Evolutionary conservation across 768 basidiomycete species (phyloP).

Genomic region (Auriculariales sp.): DNA sequence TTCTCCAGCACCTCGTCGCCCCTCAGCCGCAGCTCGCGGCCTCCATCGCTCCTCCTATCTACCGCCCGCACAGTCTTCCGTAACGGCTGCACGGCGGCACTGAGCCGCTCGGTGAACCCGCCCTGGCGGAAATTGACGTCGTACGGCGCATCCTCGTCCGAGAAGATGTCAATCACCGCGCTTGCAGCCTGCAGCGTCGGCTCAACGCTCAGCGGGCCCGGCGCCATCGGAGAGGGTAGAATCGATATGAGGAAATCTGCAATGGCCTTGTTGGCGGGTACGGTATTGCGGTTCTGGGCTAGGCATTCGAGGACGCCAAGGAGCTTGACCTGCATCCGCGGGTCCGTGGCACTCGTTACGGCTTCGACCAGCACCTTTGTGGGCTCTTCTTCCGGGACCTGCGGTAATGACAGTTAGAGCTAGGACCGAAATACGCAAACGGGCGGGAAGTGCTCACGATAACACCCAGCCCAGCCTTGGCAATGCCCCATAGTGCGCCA

Average conservation of each 20-base stretch:
- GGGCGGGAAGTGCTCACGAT: slow-evolving; percentile 27
- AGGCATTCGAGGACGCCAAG: slow-evolving; percentile 79
- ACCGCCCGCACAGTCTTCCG: slow-evolving; percentile 49
- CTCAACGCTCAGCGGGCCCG: slow-evolving; percentile 40
- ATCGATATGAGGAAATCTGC: slow-evolving; percentile 51
- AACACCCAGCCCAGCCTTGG: slow-evolving; percentile 53
- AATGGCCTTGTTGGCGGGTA: slow-evolving; percentile 58
- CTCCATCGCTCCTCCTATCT: slow-evolving; percentile 51
- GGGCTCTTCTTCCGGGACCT: slow-evolving; percentile 49
- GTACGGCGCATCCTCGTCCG: slow-evolving; percentile 69
- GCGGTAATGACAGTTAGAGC: background rate
- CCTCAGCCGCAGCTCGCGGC: slow-evolving; percentile 45
- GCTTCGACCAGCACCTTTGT: slow-evolving; percentile 51
- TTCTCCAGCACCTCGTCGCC: slow-evolving; percentile 72
- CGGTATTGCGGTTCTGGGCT: slow-evolving; percentile 48
- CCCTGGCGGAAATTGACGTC: slow-evolving; percentile 69
- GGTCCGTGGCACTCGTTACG: slow-evolving; percentile 39
- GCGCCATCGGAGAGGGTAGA: slow-evolving; percentile 28
- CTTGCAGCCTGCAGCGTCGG: slow-evolving; percentile 65
- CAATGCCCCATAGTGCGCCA: slow-evolving; percentile 83
- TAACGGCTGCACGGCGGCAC: slow-evolving; percentile 44
- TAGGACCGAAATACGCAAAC: background rate
- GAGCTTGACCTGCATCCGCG: slow-evolving; percentile 51
- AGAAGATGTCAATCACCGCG: slow-evolving; percentile 83
- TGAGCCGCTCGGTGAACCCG: slow-evolving; percentile 38